Base-by-base conservation (phyloP, 768 basidiomycete genomes). In the Coprinopsis marcescibilis region DNA sequence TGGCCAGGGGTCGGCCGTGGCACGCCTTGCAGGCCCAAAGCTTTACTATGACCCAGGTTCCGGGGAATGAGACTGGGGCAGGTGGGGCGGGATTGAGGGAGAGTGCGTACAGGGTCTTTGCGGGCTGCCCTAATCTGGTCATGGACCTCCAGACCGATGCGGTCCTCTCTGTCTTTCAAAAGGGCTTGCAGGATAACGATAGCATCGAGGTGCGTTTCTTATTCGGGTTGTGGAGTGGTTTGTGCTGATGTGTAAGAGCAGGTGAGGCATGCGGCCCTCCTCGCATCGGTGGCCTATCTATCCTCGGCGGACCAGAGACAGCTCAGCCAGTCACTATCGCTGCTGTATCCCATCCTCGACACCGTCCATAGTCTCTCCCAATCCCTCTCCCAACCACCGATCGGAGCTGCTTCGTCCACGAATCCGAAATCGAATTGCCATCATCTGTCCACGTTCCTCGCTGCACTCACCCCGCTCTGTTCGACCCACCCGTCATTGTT, bases 1-100 rank as follows among this genome's bases (percentile, higher is more conserved):
- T 90, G 83, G 59, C 63, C 13, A 74, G 86, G 1, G 89, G 88
- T 1, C 64, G 85, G 7, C 87, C 86, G 2, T 91, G 88, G 88
- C 86, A 88, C 57, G 83, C 82, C 2, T 68, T 90, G 1, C 88
- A 89, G 57, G 77, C 76, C 0, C 83, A 83, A 45, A 71, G 74
- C 0, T 89, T 89, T 55, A 70, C 64, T 37, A 85, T 88, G 83
- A 71, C 76, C 0, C 73, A 76, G 46, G 63, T 57, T 45, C 23
- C 48, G 4, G 55, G 63, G 29, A 40, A 50, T 23, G 43, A 55
- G 41, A 46, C 51, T 46, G 50, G 56, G 33, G 50, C 54, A 19
- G 46, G 45, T 6, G 51, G 44, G 32, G 51, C 53, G 20, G 64
- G 65, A 3, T 58, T 76, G 52, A 65, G 80, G 20, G 80, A 84